These are phyloP conservation scores for Wickerhamiella pararugosa DNA, from an alignment of 1,139 yeast species.

Conservation along the genomic window DNA sequence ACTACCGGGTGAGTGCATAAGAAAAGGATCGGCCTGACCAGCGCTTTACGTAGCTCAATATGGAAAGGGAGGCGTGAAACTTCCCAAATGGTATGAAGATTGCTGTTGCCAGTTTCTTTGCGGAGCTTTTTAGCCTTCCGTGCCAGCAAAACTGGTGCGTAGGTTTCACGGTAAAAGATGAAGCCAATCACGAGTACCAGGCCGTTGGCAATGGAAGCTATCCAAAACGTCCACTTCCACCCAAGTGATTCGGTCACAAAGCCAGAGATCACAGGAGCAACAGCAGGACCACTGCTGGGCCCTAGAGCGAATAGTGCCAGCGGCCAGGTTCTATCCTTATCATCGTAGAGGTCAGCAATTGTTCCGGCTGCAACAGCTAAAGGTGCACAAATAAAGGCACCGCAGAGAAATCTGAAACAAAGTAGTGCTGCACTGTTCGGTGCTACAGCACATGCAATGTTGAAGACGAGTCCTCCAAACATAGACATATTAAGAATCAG, in stretches of 20 bases:
- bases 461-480: slow-evolving; percentile 37
- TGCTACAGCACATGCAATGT: slow-evolving; percentile 43
- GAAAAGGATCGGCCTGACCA: slow-evolving; percentile 40
- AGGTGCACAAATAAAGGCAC: slow-evolving; percentile 52
- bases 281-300: slow-evolving; percentile 48
- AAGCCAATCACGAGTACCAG: slow-evolving; percentile 33
- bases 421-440: slow-evolving; percentile 40
- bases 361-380: slow-evolving; percentile 61
- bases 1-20: slow-evolving; percentile 47
- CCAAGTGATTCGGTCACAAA: slow-evolving; percentile 32
- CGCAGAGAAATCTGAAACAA: slow-evolving; percentile 45
- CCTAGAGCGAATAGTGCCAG: slow-evolving; percentile 46
- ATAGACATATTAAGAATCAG: slow-evolving; percentile 38
- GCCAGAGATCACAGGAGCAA: slow-evolving; percentile 46
- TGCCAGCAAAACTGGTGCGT: slow-evolving; percentile 39
- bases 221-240: slow-evolving; percentile 54
- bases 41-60: slow-evolving; percentile 18
- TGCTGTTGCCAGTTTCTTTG: slow-evolving; percentile 38
- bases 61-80: slow-evolving; percentile 20
- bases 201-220: slow-evolving; percentile 42
- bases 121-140: slow-evolving; percentile 33
- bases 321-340: slow-evolving; percentile 38
- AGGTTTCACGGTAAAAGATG: slow-evolving; percentile 38
- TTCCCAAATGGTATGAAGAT: slow-evolving; percentile 46
- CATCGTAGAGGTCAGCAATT: slow-evolving; percentile 45